phyloP scores from a whole-genome alignment of 176 grass and related monocot species.

The Paspalum vaginatum region DNA sequence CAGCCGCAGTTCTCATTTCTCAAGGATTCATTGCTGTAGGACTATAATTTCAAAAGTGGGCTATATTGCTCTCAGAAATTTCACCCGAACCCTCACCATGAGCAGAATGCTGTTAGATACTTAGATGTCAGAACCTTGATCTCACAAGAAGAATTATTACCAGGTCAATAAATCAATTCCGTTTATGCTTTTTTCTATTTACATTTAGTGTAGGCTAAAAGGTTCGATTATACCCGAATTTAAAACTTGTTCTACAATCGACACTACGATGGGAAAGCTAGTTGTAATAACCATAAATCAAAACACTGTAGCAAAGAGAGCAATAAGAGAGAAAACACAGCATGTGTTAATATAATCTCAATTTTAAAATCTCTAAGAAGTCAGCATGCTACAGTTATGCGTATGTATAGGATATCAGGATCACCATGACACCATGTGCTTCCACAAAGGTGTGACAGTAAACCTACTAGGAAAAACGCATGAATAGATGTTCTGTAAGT shows the following conservation, averaged over 20 bases:
- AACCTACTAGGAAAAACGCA: not conserved
- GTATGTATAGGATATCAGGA: not conserved
- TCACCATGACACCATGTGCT: not conserved
- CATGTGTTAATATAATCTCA: not conserved
- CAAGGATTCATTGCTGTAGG: not conserved
- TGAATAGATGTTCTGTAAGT: not conserved
- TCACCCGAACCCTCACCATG: not conserved
- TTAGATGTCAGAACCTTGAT: not conserved
- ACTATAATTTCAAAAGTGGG: not conserved
- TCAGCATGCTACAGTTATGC: not conserved
- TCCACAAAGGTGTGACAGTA: not conserved
- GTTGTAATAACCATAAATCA: not conserved
- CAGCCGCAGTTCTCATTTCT: not conserved
- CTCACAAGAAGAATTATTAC: not conserved
- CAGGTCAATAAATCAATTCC: not conserved
- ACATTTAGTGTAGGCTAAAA: not conserved
- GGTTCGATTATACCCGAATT: not conserved
- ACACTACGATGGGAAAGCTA: not conserved
- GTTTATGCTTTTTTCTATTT: not conserved
- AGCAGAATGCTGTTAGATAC: not conserved
- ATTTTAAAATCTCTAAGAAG: not conserved
- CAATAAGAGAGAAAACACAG: not conserved
- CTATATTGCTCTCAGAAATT: not conserved
- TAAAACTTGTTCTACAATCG: not conserved
- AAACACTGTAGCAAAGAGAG: not conserved